phyloP scores from a whole-genome alignment of 225 moss, liverwort and hornwort species.

The Sphagnum contortum region DNA sequence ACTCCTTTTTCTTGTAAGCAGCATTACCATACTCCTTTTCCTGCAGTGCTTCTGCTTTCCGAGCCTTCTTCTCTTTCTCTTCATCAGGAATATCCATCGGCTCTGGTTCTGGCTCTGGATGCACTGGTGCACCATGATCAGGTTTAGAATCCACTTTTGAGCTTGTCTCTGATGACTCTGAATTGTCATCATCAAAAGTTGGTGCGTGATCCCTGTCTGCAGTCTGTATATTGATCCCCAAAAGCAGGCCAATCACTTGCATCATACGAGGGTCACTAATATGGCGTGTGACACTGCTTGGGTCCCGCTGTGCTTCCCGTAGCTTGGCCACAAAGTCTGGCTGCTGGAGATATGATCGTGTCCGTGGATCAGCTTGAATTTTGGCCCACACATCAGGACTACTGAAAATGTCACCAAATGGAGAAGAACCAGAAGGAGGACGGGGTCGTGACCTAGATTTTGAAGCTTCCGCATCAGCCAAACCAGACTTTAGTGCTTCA shows the following conservation, averaged over 20 bases:
- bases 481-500: conserved; percentile 76
- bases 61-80: conserved; percentile 50
- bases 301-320: conserved; percentile 73
- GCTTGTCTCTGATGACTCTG: conserved; percentile 12
- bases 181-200: conserved; percentile 41
- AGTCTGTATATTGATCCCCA: conserved; percentile 85
- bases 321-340: conserved; percentile 89
- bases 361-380: conserved; percentile 69
- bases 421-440: conserved; percentile 32
- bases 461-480: conserved; percentile 66
- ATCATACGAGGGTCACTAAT: conserved; percentile 95
- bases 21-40: conserved; percentile 93
- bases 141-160: conserved; percentile 10
- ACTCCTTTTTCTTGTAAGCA: conserved; percentile 86
- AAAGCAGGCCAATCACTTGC: conserved; percentile 82
- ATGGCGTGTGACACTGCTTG: conserved; percentile 71
- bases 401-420: conserved; percentile 82
- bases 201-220: conserved; percentile 38
- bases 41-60: conserved; percentile 64
- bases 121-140: conserved; percentile 21
- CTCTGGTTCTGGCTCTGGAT: conserved; percentile 43
- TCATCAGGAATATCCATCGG: conserved; percentile 62
- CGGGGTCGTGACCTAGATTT: conserved; percentile 40
- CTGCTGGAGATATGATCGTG: conserved; percentile 59
- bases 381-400: conserved; percentile 94